Conservation (phyloP, 2,329 filamentous ascomycete species). For the Sporothrix protearum region DNA sequence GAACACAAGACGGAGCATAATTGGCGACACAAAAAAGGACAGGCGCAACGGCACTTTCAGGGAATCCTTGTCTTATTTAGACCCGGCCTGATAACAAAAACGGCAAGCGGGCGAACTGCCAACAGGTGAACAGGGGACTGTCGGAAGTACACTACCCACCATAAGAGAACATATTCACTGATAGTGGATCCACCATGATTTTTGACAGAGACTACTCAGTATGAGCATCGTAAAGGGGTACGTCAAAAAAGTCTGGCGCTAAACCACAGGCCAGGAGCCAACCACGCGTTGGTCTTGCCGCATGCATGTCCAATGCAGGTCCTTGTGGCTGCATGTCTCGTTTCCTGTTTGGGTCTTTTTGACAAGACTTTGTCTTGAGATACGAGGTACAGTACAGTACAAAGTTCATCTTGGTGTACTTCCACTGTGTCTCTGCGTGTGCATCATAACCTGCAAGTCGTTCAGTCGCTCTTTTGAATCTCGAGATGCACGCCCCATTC, state of each 20-base stretch:
- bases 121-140: no score
- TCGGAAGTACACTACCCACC: no score
- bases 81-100: neutral
- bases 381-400: neutral
- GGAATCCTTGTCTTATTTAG: no score
- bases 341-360: neutral
- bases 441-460: neutral
- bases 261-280: slow-evolving; percentile 15
- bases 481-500: neutral
- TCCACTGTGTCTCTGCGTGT: no score
- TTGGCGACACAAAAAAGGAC: neutral
- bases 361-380: neutral
- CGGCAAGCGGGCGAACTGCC: neutral
- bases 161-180: no score
- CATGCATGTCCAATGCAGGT: slow-evolving; percentile 9
- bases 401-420: neutral
- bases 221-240: neutral
- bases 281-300: neutral
- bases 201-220: no score
- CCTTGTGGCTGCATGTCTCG: slow-evolving; percentile 5
- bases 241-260: slow-evolving; percentile 9
- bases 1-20: neutral
- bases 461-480: neutral
- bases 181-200: no score
- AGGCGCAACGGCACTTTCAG: neutral